A percentile compares a stretch with the other conserved stretches of the same genome.
These are phyloP conservation scores for Crithidia bombi DNA, from an alignment of 208 protist species.

Conservation along the genomic window DNA sequence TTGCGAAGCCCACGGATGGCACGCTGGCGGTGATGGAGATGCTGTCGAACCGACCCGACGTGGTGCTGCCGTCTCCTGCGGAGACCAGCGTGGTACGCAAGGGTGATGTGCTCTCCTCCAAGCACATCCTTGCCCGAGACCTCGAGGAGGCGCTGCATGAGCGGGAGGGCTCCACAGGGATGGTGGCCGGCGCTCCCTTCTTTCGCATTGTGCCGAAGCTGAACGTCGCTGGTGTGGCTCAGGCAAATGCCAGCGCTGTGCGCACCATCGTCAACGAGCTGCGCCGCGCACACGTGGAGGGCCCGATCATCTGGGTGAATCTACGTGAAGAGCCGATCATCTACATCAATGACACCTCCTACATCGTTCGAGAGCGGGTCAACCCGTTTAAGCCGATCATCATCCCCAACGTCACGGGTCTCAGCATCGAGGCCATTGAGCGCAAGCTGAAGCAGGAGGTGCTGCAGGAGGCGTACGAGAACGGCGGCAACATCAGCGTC, in stretches of 20 bases:
- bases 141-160: constrained; percentile 70
- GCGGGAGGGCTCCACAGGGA: constrained; percentile 69
- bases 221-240: constrained; percentile 82
- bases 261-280: constrained; percentile 85
- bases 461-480: constrained; percentile 79
- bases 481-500: constrained; percentile 87
- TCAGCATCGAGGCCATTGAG: constrained; percentile 78
- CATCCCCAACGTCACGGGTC: constrained; percentile 81
- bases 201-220: constrained; percentile 89
- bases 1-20: constrained; percentile 57
- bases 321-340: constrained; percentile 88
- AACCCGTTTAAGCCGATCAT: constrained; percentile 81
- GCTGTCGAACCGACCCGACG: constrained; percentile 57
- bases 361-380: constrained; percentile 84
- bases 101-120: constrained; percentile 80
- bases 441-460: constrained; percentile 87
- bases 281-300: constrained; percentile 65
- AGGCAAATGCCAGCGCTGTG: constrained; percentile 77
- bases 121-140: constrained; percentile 83
- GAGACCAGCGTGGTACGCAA: constrained; percentile 62
- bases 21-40: constrained; percentile 79
- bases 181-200: constrained; percentile 83
- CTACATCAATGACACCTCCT: constrained; percentile 86
- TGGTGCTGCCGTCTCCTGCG: constrained; percentile 67
- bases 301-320: constrained; percentile 84